These are phyloP conservation scores for Phytopythium chamaehyphon DNA, from an alignment of 352 stramenopile species.

Conservation along the genomic window DNA sequence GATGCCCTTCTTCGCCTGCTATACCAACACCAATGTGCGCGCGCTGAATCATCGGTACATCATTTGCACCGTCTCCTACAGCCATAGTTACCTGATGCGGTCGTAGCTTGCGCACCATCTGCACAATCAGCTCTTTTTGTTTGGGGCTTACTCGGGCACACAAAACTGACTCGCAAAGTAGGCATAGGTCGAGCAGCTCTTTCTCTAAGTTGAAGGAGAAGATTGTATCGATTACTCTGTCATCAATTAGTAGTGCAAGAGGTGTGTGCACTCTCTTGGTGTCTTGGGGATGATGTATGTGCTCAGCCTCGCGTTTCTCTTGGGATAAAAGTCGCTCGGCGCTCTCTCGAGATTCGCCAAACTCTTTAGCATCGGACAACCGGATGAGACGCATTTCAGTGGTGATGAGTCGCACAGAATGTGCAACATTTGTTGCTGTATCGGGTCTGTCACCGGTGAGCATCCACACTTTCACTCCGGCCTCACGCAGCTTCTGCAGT, in stretches of 20 bases:
- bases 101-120: conserved; percentile 75
- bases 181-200: conserved; percentile 43
- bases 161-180: conserved; percentile 92
- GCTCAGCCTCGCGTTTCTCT: conserved; percentile 14
- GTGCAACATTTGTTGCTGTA: conserved; percentile 60
- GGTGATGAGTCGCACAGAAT: conserved; percentile 47
- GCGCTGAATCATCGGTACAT: conserved; percentile 91
- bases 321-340: conserved; percentile 20
- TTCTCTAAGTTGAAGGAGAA: conserved; percentile 27
- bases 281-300: neutral
- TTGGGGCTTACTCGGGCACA: conserved; percentile 95
- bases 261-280: neutral
- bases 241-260: conserved; percentile 45
- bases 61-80: conserved; percentile 90
- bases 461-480: conserved; percentile 78
- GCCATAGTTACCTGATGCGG: conserved; percentile 64
- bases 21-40: conserved; percentile 67
- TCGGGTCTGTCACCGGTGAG: conserved; percentile 61
- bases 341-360: conserved; percentile 16
- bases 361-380: conserved; percentile 20
- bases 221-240: conserved; percentile 44
- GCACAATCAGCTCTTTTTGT: conserved; percentile 96
- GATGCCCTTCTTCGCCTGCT: conserved; percentile 59
- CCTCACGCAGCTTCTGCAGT: conserved; percentile 51
- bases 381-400: conserved; percentile 49